phyloP scores from a whole-genome alignment of 2,329 filamentous ascomycete genomes.

The Emergomyces pasteurianus region DNA sequence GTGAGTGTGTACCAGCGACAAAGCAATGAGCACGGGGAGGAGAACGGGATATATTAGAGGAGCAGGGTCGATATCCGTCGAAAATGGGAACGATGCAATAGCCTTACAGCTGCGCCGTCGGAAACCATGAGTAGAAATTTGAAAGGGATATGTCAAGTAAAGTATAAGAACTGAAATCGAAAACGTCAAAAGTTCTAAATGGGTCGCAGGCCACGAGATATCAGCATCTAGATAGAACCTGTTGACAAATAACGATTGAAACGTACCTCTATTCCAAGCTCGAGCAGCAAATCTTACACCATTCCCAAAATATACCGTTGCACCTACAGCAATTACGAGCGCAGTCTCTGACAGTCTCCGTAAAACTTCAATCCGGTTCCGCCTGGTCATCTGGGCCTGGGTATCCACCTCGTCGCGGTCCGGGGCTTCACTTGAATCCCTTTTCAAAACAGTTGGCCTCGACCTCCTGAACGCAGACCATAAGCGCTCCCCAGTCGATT shows the following conservation, averaged over 20 bases:
- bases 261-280: conserved; percentile 29
- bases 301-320: conserved; percentile 28
- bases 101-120: conserved; percentile 20
- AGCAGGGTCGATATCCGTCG: conserved; percentile 76
- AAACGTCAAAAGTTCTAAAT: conserved; percentile 24
- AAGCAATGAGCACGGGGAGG: conserved; percentile 63
- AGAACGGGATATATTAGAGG: conserved; percentile 76
- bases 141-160: conserved; percentile 44
- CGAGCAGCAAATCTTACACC: conserved; percentile 21
- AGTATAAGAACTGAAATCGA: conserved; percentile 20
- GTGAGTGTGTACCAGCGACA: conserved; percentile 56
- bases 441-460: conserved; percentile 17
- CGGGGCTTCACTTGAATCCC: conserved; percentile 21
- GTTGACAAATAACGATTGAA: neutral
- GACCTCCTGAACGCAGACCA: conserved; percentile 17
- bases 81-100: conserved; percentile 47
- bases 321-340: conserved; percentile 42
- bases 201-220: conserved; percentile 5
- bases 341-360: conserved; percentile 43
- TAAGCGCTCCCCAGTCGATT: conserved; percentile 20
- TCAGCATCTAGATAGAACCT: neutral
- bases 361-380: conserved; percentile 30
- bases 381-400: conserved; percentile 16
- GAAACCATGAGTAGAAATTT: conserved; percentile 30
- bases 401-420: conserved; percentile 15